Conservation (phyloP, 495 filamentous ascomycete species). For the Hypoxylon perforatum region DNA sequence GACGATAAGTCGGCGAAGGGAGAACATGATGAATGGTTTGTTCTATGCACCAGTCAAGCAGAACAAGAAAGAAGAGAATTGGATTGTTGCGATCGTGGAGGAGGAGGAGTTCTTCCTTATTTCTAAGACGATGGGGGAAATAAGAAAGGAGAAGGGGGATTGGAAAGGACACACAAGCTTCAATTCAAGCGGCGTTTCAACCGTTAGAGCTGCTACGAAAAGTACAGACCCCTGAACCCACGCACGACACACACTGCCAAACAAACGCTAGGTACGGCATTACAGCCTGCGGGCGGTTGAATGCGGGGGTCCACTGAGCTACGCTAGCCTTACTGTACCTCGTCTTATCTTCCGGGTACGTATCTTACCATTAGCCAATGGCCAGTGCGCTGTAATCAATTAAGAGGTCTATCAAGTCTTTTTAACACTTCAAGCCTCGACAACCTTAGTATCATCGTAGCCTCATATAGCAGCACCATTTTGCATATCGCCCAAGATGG, state of each 20-base stretch:
- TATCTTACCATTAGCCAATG: slow-evolving; percentile 10
- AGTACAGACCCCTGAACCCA: slow-evolving; percentile 33
- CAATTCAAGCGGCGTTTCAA: slow-evolving; percentile 40
- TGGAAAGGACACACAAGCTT: slow-evolving; percentile 42
- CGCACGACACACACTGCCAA: not conserved
- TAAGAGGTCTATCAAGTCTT: not conserved
- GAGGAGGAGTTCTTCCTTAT: slow-evolving; percentile 26
- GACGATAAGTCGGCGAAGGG: slow-evolving; percentile 67
- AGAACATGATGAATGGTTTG: slow-evolving; percentile 59
- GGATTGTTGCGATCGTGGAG: slow-evolving; percentile 1
- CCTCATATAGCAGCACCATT: slow-evolving; percentile 2
- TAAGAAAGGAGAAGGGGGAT: slow-evolving; percentile 6
- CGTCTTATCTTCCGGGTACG: slow-evolving; percentile 22
- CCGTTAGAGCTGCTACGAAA: slow-evolving; percentile 24
- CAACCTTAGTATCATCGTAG: slow-evolving; percentile 17
- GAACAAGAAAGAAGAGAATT: slow-evolving; percentile 11
- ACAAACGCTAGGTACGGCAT: not conserved
- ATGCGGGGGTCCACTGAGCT: slow-evolving; percentile 28
- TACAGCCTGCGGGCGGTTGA: slow-evolving; percentile 17
- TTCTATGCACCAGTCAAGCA: slow-evolving; percentile 16
- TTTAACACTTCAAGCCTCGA: slow-evolving; percentile 5
- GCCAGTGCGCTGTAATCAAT: slow-evolving; percentile 4
- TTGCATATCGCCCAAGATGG: slow-evolving; percentile 35
- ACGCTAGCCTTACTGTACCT: slow-evolving; percentile 20
- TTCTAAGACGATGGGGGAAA: slow-evolving; percentile 18